A percentile compares a stretch with the other conserved stretches of the same genome.
Evolutionary conservation across 192 early-diverging fungal species (phyloP).

Genomic region (Rhizoclosmatium globosum): DNA sequence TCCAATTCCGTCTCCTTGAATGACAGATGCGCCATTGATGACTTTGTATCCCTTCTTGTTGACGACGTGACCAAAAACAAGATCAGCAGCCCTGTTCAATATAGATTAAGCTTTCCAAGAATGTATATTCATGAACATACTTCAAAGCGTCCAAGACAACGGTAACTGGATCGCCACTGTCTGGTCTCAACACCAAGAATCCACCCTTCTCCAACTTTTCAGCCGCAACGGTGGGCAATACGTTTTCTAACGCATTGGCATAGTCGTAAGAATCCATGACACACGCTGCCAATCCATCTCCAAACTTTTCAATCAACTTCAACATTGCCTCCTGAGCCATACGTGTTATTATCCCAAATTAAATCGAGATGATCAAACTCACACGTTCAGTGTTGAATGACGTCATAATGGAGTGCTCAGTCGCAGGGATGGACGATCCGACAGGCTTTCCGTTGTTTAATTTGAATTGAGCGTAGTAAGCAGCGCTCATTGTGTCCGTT

Average conservation of each 20-base stretch:
- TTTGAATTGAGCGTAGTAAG: conserved; percentile 78
- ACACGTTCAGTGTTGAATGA: conserved; percentile 72
- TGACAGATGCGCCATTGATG: conserved; percentile 73
- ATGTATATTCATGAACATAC: conserved; percentile 44
- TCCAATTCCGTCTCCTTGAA: conserved; percentile 87
- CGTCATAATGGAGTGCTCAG: conserved; percentile 93
- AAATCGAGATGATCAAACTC: not conserved
- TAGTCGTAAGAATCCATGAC: conserved; percentile 96
- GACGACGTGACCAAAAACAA: conserved; percentile 70
- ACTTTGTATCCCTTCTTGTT: conserved; percentile 85
- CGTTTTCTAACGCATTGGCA: conserved; percentile 70
- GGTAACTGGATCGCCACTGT: conserved; percentile 83
- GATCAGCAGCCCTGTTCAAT: conserved; percentile 66
- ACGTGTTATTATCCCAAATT: conserved; percentile 5
- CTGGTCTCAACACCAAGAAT: conserved; percentile 82
- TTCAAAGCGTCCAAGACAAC: conserved; percentile 76
- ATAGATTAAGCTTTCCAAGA: not conserved
- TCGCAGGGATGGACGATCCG: conserved; percentile 83
- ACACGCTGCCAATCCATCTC: conserved; percentile 78
- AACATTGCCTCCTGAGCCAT: conserved; percentile 66
- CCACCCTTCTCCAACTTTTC: conserved; percentile 80
- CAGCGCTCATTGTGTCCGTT: conserved; percentile 81
- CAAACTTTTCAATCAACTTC: conserved; percentile 71
- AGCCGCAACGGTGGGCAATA: conserved; percentile 74
- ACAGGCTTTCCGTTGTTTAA: conserved; percentile 80